Evolutionary conservation across 2,329 filamentous ascomycete species (phyloP), one percentile per base, ranked within the genome.

Genomic region (Sclerotinia nivalis): DNA sequence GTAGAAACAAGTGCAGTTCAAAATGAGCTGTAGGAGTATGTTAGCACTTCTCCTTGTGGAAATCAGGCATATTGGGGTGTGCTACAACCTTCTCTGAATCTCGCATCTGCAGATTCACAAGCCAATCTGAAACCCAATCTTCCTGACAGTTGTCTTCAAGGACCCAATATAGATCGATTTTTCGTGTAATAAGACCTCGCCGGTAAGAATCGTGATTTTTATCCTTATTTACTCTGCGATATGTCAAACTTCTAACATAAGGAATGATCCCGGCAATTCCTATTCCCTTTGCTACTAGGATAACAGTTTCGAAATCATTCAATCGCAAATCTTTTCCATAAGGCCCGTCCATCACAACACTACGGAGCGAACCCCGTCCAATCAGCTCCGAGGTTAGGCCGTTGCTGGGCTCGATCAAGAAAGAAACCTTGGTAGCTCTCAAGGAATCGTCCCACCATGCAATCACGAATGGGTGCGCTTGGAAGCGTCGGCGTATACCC

Each of bases 231-330:
- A 56, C 31, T 10, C 31, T 56, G 8, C 28, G 20, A n/a, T 55
- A 31, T 34, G 31, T 54, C 28, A 71, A 13, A 56, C 66, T 49
- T 8, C 47, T 50, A 31, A 61, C 62, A 62, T 74, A 73, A 12
- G 70, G 55, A 34, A 75, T 66, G 25, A 75, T 62, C 12, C 73
- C 73, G 8, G 66, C 68, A 31, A 75, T 75, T 18, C 72, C 71
- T n/a, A 74, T 75, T 28, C 72, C 73, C 45, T 74, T 71, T 13
- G 69, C 70, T 50, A 72, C 45, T 4, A 75, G 64, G 15, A 75
- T 68, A 22, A 74, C 72, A 9, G 52, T 73, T 22, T 75, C 67
- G 65, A 70, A 75, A 20, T 60, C 37, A 45, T 73, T 43, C 2
- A 73, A 59, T 15, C 65, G 28, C 9, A 71, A 40, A 50, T 74